Percentiles rank a stretch among this genome's conserved stretches.
Evolutionary conservation across 2,329 filamentous ascomycete genomes (phyloP).

Genomic region (Mycosphaerella sp.): DNA sequence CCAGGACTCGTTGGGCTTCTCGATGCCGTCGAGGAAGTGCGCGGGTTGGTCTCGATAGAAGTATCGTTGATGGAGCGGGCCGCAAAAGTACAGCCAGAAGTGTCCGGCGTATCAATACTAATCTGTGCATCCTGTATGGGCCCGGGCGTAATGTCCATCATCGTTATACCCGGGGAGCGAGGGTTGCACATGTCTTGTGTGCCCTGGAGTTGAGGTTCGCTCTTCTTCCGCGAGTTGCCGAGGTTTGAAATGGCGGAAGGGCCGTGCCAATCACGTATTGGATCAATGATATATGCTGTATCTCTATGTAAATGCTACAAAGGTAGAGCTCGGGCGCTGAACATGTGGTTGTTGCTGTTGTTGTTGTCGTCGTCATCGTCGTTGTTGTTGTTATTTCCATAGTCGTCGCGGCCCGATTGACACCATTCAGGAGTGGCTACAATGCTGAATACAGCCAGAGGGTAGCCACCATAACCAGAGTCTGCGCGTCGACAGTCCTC

Average conservation of each 20-base stretch:
- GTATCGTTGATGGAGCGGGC: slow-evolving; percentile 53
- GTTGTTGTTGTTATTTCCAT: too few species aligned
- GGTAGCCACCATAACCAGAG: too few species aligned
- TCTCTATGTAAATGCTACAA: not conserved
- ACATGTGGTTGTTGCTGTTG: too few species aligned
- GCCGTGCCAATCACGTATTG: not conserved
- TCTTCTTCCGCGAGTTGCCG: not conserved
- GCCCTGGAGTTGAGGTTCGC: too few species aligned
- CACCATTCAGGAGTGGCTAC: too few species aligned
- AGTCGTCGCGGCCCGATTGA: too few species aligned
- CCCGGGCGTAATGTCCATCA: slow-evolving; percentile 1
- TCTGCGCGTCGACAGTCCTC: too few species aligned
- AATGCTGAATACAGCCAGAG: too few species aligned
- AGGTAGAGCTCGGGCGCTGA: too few species aligned
- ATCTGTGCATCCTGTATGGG: slow-evolving; percentile 1
- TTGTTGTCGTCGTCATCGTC: too few species aligned
- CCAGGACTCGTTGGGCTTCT: not conserved
- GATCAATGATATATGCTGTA: not conserved
- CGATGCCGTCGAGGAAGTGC: not conserved
- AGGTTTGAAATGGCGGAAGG: not conserved
- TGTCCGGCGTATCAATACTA: slow-evolving; percentile 4
- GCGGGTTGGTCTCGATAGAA: not conserved
- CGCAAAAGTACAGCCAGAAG: not conserved
- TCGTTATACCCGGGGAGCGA: slow-evolving; percentile 4
- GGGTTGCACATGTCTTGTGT: not conserved